phyloP scores from a whole-genome alignment of 257 asterid genomes.

The Oldenlandia corymbosa region DNA sequence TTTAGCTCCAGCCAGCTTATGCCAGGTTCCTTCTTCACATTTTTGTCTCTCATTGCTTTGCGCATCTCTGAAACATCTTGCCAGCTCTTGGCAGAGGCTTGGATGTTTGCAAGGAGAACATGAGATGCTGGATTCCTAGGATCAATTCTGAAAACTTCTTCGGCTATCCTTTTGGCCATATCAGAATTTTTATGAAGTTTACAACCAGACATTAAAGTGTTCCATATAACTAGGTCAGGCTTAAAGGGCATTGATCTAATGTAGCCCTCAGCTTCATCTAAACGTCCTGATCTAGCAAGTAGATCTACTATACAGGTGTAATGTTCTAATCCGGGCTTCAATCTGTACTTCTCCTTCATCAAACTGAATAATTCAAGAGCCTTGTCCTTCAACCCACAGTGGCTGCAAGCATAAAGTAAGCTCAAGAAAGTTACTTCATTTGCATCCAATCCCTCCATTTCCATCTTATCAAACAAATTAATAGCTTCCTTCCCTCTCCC shows the following conservation, averaged over 20 bases:
- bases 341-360: conserved; percentile 44
- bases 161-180: conserved; percentile 54
- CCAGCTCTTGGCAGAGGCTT: conserved; percentile 69
- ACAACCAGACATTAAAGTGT: conserved; percentile 76
- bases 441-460: conserved; percentile 44
- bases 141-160: conserved; percentile 53
- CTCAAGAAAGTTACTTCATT: conserved; percentile 72
- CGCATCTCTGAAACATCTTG: conserved; percentile 49
- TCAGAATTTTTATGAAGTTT: conserved; percentile 61
- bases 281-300: conserved; percentile 74
- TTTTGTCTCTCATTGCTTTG: conserved; percentile 54
- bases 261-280: conserved; percentile 68
- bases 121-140: conserved; percentile 69
- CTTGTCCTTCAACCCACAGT: conserved; percentile 66
- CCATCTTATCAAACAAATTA: conserved; percentile 53
- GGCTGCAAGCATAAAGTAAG: conserved; percentile 85
- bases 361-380: conserved; percentile 57
- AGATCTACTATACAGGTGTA: conserved; percentile 87
- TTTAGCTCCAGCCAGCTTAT: conserved; percentile 77
- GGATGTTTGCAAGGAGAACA: conserved; percentile 68
- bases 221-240: conserved; percentile 72
- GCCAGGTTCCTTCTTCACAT: conserved; percentile 81
- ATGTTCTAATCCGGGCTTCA: conserved; percentile 72
- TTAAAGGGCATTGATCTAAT: conserved; percentile 65
- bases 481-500: conserved; percentile 76